Base-by-base conservation (phyloP, 2,329 filamentous ascomycete species). In the Trichophyton rubrum region DNA sequence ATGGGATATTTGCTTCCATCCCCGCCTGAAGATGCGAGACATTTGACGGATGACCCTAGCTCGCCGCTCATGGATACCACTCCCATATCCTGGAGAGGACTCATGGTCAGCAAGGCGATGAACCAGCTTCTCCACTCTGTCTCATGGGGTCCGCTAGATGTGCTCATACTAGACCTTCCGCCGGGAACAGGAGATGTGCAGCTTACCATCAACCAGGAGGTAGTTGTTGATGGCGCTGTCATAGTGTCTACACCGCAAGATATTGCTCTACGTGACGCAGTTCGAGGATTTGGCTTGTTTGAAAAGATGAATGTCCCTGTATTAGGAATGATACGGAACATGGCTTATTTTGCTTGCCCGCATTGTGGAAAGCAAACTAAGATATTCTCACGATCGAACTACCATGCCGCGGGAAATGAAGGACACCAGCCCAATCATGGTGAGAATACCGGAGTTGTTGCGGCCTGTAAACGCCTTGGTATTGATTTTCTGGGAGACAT, bases 91-190 rank as follows among this genome's bases (percentile, higher is more conserved):
- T 99, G 93, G 93, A 85, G 93, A 58, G 93, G 93, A 0, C 82
- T 96, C 1, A 96, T 99, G 91, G 89, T 97, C 13, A 95, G 95
- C 81, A 99, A 97, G 70, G 93, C 93, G 0, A 81, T 99, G 65
- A 91, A 96, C 67, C 93, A 99, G 71, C 84, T 99, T 3, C 82
- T 99, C 6, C 92, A 96, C 71, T 90, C 96, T 66, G 93, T 99
- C 0, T 88, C 93, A 59, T 99, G 93, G 93, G 89, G 87, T 13
- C 86, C 85, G 11, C 78, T 99, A 2, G 93, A 99, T 71, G 77
- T 97, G 1, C 79, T 99, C 0, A 87, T 99, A 2, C 78, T 99
- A 1, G 93, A 99, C 71, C 75, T 99, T 56, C 93, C 93, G 0
- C 93, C 93, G 0, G 93, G 93, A 2, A 99, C 93, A 0, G 93